A percentile compares a stretch with the other conserved stretches of the same genome.
phyloP scores from a whole-genome alignment of 345 rosid species.

The Eucalyptus pauciflora region DNA sequence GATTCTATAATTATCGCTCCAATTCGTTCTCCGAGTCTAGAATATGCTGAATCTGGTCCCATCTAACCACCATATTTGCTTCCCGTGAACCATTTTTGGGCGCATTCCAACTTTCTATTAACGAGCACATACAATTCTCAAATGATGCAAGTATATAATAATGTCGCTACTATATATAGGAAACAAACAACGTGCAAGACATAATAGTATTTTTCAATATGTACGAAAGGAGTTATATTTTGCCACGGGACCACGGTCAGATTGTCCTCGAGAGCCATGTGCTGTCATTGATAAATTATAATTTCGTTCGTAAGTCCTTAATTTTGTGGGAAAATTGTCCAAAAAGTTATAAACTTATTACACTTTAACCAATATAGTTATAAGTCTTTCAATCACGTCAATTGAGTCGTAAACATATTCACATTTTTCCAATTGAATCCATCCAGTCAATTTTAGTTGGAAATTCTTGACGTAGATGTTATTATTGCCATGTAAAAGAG shows the following conservation, averaged over 20 bases:
- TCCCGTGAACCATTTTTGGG: neutral
- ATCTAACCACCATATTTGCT: neutral
- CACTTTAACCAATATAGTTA: no score
- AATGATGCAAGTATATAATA: neutral
- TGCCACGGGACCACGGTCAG: neutral
- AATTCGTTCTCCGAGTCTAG: neutral
- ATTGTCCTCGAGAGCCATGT: neutral
- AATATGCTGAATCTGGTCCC: neutral
- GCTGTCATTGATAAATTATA: neutral
- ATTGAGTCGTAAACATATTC: no score
- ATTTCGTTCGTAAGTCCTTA: neutral
- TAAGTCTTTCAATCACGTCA: no score
- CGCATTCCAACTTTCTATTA: neutral
- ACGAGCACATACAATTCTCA: neutral
- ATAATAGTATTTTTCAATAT: neutral
- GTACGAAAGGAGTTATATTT: neutral
- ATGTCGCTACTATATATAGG: neutral
- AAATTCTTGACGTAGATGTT: no score
- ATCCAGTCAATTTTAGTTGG: no score
- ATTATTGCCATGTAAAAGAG: no score
- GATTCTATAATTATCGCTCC: neutral
- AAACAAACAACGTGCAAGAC: neutral
- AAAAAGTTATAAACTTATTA: no score
- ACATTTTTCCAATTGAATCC: no score
- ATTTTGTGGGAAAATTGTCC: neutral